These are phyloP conservation scores for Penicillium nucicola DNA, from an alignment of 495 filamentous ascomycete genomes.

Conservation along the genomic window DNA sequence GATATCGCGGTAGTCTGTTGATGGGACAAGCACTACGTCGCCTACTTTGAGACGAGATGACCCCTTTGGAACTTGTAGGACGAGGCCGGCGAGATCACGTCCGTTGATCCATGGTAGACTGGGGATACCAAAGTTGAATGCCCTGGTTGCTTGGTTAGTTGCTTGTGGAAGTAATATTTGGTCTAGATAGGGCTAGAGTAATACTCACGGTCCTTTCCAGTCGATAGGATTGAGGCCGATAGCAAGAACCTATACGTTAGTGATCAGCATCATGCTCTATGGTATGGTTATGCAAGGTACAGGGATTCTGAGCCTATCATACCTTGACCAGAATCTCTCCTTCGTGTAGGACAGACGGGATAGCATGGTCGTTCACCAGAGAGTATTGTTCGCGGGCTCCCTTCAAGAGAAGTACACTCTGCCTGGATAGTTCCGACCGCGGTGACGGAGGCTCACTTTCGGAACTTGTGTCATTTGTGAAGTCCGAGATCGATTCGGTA, in stretches of 20 bases:
- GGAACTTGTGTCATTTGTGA: not conserved
- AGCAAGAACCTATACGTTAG: slow-evolving; percentile 35
- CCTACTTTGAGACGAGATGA: slow-evolving; percentile 47
- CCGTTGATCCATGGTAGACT: slow-evolving; percentile 64
- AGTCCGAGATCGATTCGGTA: not conserved
- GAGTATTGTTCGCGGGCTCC: slow-evolving; percentile 37
- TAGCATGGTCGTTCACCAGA: slow-evolving; percentile 43
- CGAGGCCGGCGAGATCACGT: slow-evolving; percentile 58
- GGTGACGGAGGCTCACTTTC: not conserved
- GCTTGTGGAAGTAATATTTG: too few relatives aligned
- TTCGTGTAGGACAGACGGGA: slow-evolving; percentile 42
- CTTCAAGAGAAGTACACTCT: slow-evolving; percentile 35
- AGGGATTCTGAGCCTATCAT: not conserved
- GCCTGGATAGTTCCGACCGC: slow-evolving; percentile 13
- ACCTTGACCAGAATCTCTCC: slow-evolving; percentile 56
- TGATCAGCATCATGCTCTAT: slow-evolving; percentile 4
- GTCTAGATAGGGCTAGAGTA: not conserved
- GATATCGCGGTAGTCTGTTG: slow-evolving; percentile 69
- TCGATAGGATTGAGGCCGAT: slow-evolving; percentile 71
- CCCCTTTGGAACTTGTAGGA: slow-evolving; percentile 44
- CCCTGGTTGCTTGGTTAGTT: slow-evolving; percentile 26
- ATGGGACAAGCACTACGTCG: slow-evolving; percentile 59
- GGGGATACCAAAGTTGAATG: slow-evolving; percentile 65
- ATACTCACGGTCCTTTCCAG: slow-evolving; percentile 66
- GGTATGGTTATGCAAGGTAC: not conserved